Evolutionary conservation across 78 protist genomes (phyloP).

Genomic region (Planoprotostelium fungivorum): DNA sequence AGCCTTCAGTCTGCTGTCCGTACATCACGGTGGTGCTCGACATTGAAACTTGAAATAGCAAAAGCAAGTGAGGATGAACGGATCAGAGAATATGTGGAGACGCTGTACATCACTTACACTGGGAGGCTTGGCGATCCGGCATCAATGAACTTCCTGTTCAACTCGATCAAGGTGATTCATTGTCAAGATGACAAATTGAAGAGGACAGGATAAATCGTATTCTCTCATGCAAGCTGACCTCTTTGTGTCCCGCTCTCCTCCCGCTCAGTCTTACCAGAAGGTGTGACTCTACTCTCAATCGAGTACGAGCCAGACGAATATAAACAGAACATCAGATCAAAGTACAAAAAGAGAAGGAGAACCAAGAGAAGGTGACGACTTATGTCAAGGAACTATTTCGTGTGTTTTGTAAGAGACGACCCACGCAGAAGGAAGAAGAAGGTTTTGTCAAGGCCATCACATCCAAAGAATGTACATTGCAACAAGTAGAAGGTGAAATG

Average conservation of each 20-base stretch:
- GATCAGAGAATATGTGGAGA: slow-evolving; percentile 22
- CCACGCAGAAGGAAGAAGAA: not conserved
- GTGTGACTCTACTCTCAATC: not conserved
- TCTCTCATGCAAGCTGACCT: slow-evolving; percentile 46
- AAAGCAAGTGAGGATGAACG: not conserved
- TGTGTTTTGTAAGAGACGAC: slow-evolving; percentile 12
- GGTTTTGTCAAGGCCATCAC: not conserved
- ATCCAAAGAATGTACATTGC: not conserved
- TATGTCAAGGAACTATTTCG: slow-evolving; percentile 42
- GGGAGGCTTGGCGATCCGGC: slow-evolving; percentile 64
- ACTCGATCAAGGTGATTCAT: slow-evolving; percentile 12
- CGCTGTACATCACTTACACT: slow-evolving; percentile 20
- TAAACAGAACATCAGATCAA: slow-evolving; percentile 8
- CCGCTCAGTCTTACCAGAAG: not conserved
- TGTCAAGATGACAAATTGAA: not conserved
- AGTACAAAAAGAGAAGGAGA: slow-evolving; percentile 17
- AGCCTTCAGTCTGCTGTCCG: not conserved
- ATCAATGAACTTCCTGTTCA: slow-evolving; percentile 20
- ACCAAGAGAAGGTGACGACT: slow-evolving; percentile 26
- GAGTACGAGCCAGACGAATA: not conserved
- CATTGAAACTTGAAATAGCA: not conserved
- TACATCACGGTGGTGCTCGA: not conserved
- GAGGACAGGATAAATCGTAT: slow-evolving; percentile 7
- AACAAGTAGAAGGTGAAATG: not conserved
- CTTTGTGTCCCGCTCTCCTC: slow-evolving; percentile 15